Evolutionary conservation across 75 land plant genomes (phyloP), one percentile per base, ranked within the genome.

Genomic region (Picea glauca): DNA sequence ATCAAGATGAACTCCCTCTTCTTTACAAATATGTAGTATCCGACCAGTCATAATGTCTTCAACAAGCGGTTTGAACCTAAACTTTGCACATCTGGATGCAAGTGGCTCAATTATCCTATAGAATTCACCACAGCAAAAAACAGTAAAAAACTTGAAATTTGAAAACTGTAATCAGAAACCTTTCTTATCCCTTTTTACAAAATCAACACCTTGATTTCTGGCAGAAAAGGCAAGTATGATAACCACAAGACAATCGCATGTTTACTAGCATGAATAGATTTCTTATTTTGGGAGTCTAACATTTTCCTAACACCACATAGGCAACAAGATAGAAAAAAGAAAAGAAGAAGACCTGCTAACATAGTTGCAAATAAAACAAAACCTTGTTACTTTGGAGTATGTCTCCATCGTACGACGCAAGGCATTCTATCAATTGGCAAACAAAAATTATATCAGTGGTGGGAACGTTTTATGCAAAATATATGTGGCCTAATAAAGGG

Each of bases 21-120:
- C 91, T 31, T 88, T 84, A 70, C 98, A 93, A 54, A 97, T 91
- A 30, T 93, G 84, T 81, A 81, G 80, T 62, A 97, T 93, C 26
- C 98, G 93, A 66, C 79, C 80, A 50, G 79, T 88, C 96, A 97
- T 90, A 9, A 95, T 75, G 67, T 93, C 96, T 83, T 95, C 87
- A 58, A 88, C 68, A 60, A 97, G 91, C 35, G 98, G 96, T 84
- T 95, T 97, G 62, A 97, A 97, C 62, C 99, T 87, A 70, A 94
- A 97, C 76, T 97, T 97, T 15, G 99, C 99, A 93, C 99, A 97
- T 85, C 98, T 88, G 43, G 99, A 97, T 60, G 96, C 98, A 83
- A 97, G 89, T 35, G 99, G 99, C 83, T 95, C 99, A 77, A 97
- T 97, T 8, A 97, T 97, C 86, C 98, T 97, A 75, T 30, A 79